Percentiles rank a stretch among this genome's conserved stretches.
Evolutionary conservation across 225 moss, liverwort and hornwort genomes (phyloP).

Genomic region (Pseudisothecium myosuroides): DNA sequence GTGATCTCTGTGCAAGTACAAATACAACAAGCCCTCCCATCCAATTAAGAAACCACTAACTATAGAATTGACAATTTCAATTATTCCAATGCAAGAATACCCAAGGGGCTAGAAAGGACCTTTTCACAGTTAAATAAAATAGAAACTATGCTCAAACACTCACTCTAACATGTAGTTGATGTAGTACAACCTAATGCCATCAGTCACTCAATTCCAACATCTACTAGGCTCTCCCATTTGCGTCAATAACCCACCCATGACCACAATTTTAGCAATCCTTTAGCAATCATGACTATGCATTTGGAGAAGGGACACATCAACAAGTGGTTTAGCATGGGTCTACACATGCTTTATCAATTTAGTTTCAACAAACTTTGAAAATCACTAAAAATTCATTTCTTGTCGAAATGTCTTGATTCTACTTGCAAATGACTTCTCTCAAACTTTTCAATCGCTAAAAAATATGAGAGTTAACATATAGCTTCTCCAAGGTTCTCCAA

Average conservation of each 20-base stretch:
- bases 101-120: fast-evolving
- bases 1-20: not conserved
- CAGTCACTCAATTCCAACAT: not conserved
- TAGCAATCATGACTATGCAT: not conserved
- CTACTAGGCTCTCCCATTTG: not conserved
- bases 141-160: not conserved
- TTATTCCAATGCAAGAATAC: not conserved
- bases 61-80: not conserved
- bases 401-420: not conserved
- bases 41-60: fast-evolving
- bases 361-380: not conserved
- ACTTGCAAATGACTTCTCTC: not conserved
- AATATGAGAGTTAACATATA: too few relatives aligned
- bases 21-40: not conserved
- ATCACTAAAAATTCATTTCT: not conserved
- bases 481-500: too few relatives aligned
- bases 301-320: fast-evolving
- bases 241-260: not conserved
- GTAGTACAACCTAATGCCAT: too few relatives aligned
- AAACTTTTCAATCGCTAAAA: too few relatives aligned
- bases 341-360: not conserved
- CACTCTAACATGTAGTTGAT: fast-evolving
- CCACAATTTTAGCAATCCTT: not conserved
- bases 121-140: not conserved
- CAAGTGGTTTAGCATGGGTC: fast-evolving